phyloP scores from a whole-genome alignment of 164 flowering plant genomes.

The Vitis amurensis region DNA sequence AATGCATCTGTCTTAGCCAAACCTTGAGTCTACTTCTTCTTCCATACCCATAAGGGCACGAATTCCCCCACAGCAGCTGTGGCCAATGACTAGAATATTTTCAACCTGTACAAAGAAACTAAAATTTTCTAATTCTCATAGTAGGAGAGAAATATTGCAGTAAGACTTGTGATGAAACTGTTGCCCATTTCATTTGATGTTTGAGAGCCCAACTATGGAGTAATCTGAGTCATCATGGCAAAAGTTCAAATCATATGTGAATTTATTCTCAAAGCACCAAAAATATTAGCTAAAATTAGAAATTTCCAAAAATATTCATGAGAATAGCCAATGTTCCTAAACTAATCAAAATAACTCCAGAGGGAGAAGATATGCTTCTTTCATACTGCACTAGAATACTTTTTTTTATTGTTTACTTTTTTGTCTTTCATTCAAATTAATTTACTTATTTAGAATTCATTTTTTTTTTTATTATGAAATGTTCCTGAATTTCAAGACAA shows the following conservation, averaged over 20 bases:
- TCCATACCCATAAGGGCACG: conserved; percentile 91
- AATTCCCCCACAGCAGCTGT: conserved; percentile 94
- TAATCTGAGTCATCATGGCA: not conserved
- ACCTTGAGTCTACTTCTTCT: conserved; percentile 74
- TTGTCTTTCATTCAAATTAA: not conserved
- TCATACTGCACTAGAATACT: not conserved
- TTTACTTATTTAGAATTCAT: not conserved
- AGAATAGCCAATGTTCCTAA: not conserved
- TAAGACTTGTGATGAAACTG: not conserved
- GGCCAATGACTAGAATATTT: conserved; percentile 83
- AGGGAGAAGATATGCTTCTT: not conserved
- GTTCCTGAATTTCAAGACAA: too few relatives aligned
- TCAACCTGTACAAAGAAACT: conserved; percentile 56
- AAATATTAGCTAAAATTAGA: too few relatives aligned
- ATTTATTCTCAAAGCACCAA: too few relatives aligned
- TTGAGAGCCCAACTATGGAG: not conserved
- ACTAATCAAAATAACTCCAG: not conserved
- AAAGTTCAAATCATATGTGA: too few relatives aligned
- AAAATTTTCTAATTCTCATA: conserved; percentile 1
- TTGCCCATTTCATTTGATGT: not conserved
- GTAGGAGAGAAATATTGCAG: not conserved
- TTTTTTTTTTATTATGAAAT: too few relatives aligned
- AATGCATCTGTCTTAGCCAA: not conserved
- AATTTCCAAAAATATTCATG: too few relatives aligned
- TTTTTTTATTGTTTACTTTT: not conserved